A percentile compares a stretch with the other conserved stretches of the same genome.
phyloP scores from a whole-genome alignment of 2,329 filamentous ascomycete genomes.

The Colletotrichum musae region DNA sequence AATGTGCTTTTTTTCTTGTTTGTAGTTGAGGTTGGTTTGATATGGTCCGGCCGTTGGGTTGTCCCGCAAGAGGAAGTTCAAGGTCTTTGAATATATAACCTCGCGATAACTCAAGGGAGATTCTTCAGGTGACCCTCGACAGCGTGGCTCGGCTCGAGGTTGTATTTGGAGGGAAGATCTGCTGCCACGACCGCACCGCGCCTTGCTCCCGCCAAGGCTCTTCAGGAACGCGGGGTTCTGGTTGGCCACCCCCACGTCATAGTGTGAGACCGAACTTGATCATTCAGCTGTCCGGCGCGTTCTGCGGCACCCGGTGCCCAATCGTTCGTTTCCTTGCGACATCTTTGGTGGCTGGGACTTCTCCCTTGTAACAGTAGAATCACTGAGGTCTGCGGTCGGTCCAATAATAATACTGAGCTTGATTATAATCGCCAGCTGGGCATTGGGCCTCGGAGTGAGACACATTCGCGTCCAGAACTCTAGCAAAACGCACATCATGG shows the following conservation, averaged over 20 bases:
- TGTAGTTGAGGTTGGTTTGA: background rate
- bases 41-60: background rate
- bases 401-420: no score
- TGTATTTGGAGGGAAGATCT: background rate
- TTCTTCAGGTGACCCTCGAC: constrained; percentile 2
- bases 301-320: background rate
- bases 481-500: no score
- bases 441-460: no score
- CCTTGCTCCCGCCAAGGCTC: background rate
- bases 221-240: background rate
- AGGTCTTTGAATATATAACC: background rate
- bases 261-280: background rate
- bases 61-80: background rate
- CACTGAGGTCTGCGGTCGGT: no score
- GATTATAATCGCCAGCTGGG: no score
- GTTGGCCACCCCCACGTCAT: background rate
- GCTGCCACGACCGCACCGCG: background rate
- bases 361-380: no score
- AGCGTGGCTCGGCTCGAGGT: constrained; percentile 4
- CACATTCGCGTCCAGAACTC: no score
- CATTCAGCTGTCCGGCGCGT: background rate
- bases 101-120: background rate
- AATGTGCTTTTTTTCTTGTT: background rate
- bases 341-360: no score
- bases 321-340: background rate